These are phyloP conservation scores for Phytophthora macrochlamydospora DNA, from an alignment of 352 stramenopile species.

Conservation along the genomic window DNA sequence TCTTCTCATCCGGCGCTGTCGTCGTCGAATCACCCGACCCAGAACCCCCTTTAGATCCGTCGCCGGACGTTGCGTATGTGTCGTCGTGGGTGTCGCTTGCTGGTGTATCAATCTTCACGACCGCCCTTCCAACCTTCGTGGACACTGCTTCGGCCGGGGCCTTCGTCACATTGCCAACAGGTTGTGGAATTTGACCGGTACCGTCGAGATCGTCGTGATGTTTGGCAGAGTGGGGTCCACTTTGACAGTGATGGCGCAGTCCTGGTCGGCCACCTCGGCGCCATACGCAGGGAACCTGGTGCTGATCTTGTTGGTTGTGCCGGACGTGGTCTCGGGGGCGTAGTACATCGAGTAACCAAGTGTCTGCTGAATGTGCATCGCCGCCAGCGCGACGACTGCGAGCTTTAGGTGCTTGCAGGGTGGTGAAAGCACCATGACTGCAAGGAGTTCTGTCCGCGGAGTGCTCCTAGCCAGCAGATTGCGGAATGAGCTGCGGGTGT, in stretches of 20 bases:
- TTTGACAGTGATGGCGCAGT: neutral
- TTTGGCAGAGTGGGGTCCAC: neutral
- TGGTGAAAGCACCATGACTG: too few relatives aligned
- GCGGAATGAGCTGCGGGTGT: neutral
- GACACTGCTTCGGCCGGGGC: neutral
- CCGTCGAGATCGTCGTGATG: conserved; percentile 4
- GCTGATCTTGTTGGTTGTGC: conserved; percentile 3
- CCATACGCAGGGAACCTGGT: conserved; percentile 12
- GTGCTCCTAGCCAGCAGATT: too few relatives aligned
- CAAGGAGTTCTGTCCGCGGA: too few relatives aligned
- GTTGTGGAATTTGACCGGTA: neutral
- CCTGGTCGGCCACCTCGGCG: conserved; percentile 5
- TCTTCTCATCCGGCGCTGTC: neutral
- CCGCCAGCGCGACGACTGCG: conserved; percentile 1
- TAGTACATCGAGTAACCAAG: conserved; percentile 1
- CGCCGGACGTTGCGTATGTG: neutral
- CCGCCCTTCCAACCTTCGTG: neutral
- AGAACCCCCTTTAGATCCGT: neutral
- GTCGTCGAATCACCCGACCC: neutral
- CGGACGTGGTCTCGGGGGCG: conserved; percentile 11
- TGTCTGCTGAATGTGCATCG: conserved; percentile 5
- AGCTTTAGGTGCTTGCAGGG: conserved; percentile 2
- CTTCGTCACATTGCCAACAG: conserved; percentile 2
- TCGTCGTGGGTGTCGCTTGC: neutral
- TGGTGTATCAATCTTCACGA: neutral